These are phyloP conservation scores for Pterocarpus macrocarpus DNA, from an alignment of 306 rosid species.

Conservation along the genomic window DNA sequence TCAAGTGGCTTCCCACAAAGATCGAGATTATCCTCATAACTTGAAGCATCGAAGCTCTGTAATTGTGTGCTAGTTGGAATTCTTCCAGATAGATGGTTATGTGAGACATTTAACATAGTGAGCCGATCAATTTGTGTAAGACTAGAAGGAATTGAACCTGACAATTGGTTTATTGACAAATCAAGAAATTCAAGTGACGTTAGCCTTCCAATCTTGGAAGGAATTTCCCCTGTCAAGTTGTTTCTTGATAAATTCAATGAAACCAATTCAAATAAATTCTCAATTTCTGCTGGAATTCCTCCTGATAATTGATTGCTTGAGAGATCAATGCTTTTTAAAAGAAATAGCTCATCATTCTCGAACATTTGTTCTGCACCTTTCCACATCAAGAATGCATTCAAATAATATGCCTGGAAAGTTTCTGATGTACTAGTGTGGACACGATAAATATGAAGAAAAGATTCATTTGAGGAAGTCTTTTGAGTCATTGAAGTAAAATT, in stretches of 20 bases:
- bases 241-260: conserved; percentile 40
- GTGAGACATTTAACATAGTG: conserved; percentile 30
- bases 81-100: conserved; percentile 22
- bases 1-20: conserved; percentile 38
- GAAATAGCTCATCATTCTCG: neutral
- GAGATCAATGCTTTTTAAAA: conserved; percentile 35
- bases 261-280: conserved; percentile 13
- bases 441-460: no score
- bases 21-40: conserved; percentile 33
- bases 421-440: neutral
- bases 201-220: neutral
- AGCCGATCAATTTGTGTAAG: conserved; percentile 21
- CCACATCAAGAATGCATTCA: conserved; percentile 37
- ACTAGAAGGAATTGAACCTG: conserved; percentile 41
- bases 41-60: conserved; percentile 26
- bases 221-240: conserved; percentile 8
- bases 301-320: conserved; percentile 37
- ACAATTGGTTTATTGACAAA: conserved; percentile 38
- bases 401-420: no score
- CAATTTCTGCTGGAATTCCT: conserved; percentile 27
- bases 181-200: conserved; percentile 32
- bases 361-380: conserved; percentile 36
- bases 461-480: no score
- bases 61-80: conserved; percentile 39
- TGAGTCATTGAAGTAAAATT: conserved; percentile 40